A percentile compares a stretch with the other conserved stretches of the same genome.
These are phyloP conservation scores for Salvia rosmarinus DNA, from an alignment of 257 asterid genomes.

Conservation along the genomic window DNA sequence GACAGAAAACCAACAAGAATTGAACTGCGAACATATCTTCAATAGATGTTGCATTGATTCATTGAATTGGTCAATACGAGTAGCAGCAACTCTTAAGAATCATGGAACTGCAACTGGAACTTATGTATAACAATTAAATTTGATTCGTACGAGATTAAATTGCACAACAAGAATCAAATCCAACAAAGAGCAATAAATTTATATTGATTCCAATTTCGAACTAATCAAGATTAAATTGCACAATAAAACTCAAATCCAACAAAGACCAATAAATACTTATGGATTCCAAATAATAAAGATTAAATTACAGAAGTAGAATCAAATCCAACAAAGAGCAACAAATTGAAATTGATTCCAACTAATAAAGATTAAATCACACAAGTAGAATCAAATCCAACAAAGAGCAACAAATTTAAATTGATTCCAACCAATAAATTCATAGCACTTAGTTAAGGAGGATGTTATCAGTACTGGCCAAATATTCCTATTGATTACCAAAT, in stretches of 20 bases:
- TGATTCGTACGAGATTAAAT: too few relatives aligned
- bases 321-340: background rate
- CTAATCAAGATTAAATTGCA: too few relatives aligned
- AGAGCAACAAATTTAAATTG: background rate
- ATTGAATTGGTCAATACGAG: too few relatives aligned
- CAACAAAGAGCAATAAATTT: background rate
- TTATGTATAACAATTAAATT: too few relatives aligned
- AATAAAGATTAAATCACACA: background rate
- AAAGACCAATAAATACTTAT: too few relatives aligned
- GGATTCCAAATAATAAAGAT: too few relatives aligned
- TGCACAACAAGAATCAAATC: constrained; percentile 2
- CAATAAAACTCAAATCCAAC: too few relatives aligned
- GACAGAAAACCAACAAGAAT: background rate
- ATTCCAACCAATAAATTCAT: background rate
- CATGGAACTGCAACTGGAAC: too few relatives aligned
- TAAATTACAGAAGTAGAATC: background rate
- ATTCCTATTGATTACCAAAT: constrained; percentile 24
- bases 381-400: constrained; percentile 1
- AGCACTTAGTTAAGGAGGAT: too few relatives aligned
- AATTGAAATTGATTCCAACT: too few relatives aligned
- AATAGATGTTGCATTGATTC: background rate
- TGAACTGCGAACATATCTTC: background rate
- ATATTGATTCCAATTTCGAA: too few relatives aligned
- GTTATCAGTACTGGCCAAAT: background rate
- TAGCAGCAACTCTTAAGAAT: too few relatives aligned